Conservation (phyloP, 2,329 filamentous ascomycete species). For the Zopfia rhizophila region DNA sequence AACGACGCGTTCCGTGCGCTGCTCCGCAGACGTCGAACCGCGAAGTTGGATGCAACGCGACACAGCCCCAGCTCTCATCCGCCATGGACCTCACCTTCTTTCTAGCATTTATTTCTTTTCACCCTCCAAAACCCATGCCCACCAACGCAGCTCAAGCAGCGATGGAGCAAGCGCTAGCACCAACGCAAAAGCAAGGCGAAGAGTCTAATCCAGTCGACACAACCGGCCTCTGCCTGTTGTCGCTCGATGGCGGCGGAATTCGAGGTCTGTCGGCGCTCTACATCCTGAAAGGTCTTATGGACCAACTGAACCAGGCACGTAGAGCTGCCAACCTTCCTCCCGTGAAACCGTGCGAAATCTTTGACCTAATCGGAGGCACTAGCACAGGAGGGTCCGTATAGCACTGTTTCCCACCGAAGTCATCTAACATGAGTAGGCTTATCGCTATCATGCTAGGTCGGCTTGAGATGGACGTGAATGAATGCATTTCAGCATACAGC, state of each 20-base stretch:
- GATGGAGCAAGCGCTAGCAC: too few species aligned
- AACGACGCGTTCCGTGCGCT: too few species aligned
- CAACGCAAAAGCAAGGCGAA: conserved; percentile 13
- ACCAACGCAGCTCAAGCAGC: too few species aligned
- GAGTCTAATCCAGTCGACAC: conserved; percentile 21
- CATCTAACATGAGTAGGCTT: conserved; percentile 14
- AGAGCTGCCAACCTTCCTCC: conserved; percentile 9
- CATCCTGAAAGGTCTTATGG: conserved; percentile 28
- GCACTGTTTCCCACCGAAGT: neutral
- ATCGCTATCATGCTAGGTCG: conserved; percentile 23
- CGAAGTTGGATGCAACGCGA: too few species aligned
- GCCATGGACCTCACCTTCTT: too few species aligned
- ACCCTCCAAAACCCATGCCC: too few species aligned
- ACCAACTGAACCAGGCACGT: conserved; percentile 19
- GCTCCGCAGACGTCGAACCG: too few species aligned
- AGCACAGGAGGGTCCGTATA: conserved; percentile 19
- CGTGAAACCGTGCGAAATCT: conserved; percentile 30
- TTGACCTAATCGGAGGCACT: conserved; percentile 30
- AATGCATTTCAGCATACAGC: conserved; percentile 17
- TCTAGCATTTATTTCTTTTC: too few species aligned
- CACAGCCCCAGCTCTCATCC: too few species aligned
- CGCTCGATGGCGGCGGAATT: conserved; percentile 32
- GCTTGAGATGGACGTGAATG: conserved; percentile 20
- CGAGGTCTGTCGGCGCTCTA: conserved; percentile 31
- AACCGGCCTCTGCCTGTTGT: conserved; percentile 29